Evolutionary conservation across 2,329 filamentous ascomycete genomes (phyloP).

Genomic region (Elsinoe perseae): DNA sequence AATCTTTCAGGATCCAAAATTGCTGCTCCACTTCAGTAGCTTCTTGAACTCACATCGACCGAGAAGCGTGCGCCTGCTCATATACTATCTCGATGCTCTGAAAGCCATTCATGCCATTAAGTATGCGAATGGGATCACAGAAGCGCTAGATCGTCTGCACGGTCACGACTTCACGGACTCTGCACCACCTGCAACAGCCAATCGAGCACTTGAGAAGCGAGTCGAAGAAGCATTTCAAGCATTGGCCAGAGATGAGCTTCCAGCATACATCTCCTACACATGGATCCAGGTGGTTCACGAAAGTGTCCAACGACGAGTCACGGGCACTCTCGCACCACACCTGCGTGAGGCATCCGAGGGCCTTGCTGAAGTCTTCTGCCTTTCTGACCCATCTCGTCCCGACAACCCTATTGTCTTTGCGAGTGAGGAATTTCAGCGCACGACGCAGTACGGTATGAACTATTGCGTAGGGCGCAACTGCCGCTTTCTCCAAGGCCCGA

Average conservation of each 20-base stretch:
- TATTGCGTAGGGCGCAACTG: slow-evolving; percentile 71
- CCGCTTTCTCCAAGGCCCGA: slow-evolving; percentile 68
- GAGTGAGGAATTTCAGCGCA: slow-evolving; percentile 67
- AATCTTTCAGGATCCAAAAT: slow-evolving; percentile 57
- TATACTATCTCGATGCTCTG: slow-evolving; percentile 63
- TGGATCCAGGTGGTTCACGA: slow-evolving; percentile 63
- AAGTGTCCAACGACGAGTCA: slow-evolving; percentile 60
- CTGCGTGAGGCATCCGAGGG: slow-evolving; percentile 64
- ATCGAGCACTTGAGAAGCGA: slow-evolving; percentile 53
- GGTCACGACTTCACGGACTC: slow-evolving; percentile 50
- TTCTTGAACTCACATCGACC: slow-evolving; percentile 56
- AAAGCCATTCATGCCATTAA: slow-evolving; percentile 64
- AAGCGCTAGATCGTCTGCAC: slow-evolving; percentile 50
- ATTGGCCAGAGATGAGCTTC: slow-evolving; percentile 59
- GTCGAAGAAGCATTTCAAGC: slow-evolving; percentile 57
- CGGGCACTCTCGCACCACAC: slow-evolving; percentile 56
- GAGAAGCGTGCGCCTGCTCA: slow-evolving; percentile 56
- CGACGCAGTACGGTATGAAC: slow-evolving; percentile 65
- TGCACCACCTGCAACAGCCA: slow-evolving; percentile 46
- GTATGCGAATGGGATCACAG: slow-evolving; percentile 62
- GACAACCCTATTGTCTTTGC: slow-evolving; percentile 74
- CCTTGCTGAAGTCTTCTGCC: slow-evolving; percentile 66
- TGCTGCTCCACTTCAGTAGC: slow-evolving; percentile 58
- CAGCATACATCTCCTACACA: slow-evolving; percentile 61
- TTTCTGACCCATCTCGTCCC: slow-evolving; percentile 63